Evolutionary conservation across 2,329 filamentous ascomycete genomes (phyloP).

Genomic region (Aureobasidium namibiae): DNA sequence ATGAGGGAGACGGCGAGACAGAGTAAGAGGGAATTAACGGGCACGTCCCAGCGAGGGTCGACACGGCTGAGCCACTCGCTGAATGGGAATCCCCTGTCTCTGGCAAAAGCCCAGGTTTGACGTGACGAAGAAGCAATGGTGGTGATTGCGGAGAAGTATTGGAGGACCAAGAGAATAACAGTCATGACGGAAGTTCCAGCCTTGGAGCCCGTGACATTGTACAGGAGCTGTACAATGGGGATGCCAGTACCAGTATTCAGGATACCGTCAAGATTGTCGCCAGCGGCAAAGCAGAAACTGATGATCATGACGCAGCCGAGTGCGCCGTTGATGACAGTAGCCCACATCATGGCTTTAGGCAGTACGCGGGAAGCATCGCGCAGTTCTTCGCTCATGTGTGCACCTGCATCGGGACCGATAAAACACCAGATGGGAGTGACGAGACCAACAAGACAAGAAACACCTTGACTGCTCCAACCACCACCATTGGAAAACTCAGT

Average conservation of each 20-base stretch:
- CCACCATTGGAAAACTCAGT: constrained; percentile 32
- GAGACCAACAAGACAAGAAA: constrained; percentile 36
- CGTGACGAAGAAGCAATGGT: constrained; percentile 27
- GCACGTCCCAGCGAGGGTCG: constrained; percentile 16
- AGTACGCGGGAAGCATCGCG: constrained; percentile 34
- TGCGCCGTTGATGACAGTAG: constrained; percentile 30
- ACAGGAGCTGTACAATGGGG: constrained; percentile 25
- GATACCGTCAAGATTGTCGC: constrained; percentile 21
- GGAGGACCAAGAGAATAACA: constrained; percentile 23
- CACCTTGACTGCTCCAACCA: constrained; percentile 33
- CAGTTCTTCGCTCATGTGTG: constrained; percentile 28
- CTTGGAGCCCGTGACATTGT: constrained; percentile 23
- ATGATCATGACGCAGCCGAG: constrained; percentile 30
- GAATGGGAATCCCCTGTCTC: constrained; percentile 28
- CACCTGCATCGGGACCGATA: constrained; percentile 31
- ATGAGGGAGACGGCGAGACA: constrained; percentile 25
- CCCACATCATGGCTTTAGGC: constrained; percentile 36
- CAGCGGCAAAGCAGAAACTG: constrained; percentile 28
- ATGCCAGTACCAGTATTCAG: constrained; percentile 17
- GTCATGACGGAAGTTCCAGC: constrained; percentile 25
- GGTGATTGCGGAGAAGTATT: constrained; percentile 29
- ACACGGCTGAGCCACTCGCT: constrained; percentile 27
- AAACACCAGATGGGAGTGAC: constrained; percentile 30
- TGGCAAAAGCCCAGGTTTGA: constrained; percentile 27
- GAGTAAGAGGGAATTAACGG: constrained; percentile 18